Evolutionary conservation across 2,329 filamentous ascomycete species (phyloP).

Genomic region (Teratosphaeria zuluensis): DNA sequence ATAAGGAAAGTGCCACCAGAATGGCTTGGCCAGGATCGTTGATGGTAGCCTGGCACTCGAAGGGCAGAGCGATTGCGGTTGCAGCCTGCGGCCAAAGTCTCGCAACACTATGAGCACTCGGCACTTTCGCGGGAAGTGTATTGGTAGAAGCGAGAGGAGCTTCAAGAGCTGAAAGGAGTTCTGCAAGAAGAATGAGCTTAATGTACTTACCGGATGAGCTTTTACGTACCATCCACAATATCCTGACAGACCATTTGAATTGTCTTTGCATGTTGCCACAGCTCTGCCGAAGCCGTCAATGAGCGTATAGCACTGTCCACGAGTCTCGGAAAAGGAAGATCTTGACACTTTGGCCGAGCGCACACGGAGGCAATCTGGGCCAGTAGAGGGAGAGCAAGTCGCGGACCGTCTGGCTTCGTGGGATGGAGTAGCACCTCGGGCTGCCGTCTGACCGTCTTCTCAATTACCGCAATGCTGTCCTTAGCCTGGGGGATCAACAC

Average conservation of each 20-base stretch:
- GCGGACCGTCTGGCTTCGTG: constrained; percentile 31
- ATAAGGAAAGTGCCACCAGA: constrained; percentile 17
- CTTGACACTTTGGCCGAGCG: constrained; percentile 30
- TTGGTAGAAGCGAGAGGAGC: constrained; percentile 6
- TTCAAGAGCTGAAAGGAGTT: constrained; percentile 36
- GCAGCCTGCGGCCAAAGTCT: constrained; percentile 31
- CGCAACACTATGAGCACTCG: constrained; percentile 30
- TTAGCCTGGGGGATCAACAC: constrained; percentile 50
- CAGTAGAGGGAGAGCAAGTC: constrained; percentile 45
- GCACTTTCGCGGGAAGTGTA: constrained; percentile 25
- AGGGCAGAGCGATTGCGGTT: constrained; percentile 31
- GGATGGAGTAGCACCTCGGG: constrained; percentile 51
- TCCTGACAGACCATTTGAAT: constrained; percentile 30
- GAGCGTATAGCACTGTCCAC: constrained; percentile 28
- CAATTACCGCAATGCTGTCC: constrained; percentile 70
- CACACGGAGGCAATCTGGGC: constrained; percentile 43
- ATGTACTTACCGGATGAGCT: constrained; percentile 11
- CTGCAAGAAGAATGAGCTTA: constrained; percentile 27
- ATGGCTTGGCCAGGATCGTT: constrained; percentile 12
- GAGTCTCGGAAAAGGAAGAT: constrained; percentile 31
- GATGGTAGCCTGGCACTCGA: constrained; percentile 27
- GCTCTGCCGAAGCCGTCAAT: constrained; percentile 25
- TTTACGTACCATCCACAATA: constrained; percentile 30
- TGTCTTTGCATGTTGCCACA: constrained; percentile 27
- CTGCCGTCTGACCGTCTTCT: constrained; percentile 63